Conservation (phyloP, 1,284 basidiomycete genomes). For the Coniferiporia sulphurascens region DNA sequence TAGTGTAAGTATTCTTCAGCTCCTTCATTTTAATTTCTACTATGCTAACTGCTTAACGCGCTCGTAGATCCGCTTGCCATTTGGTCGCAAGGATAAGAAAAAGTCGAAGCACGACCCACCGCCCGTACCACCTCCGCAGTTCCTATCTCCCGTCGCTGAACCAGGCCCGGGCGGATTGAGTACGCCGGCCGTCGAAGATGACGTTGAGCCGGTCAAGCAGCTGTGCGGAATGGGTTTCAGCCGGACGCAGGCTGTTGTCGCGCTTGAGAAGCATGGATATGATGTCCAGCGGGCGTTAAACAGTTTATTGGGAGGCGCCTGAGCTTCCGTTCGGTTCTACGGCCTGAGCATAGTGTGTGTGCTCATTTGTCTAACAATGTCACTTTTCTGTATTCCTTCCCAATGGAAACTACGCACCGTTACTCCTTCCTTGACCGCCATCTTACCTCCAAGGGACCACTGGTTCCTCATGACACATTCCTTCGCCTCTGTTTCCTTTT, state of each 20-base stretch:
- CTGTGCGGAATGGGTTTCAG: slow-evolving; percentile 81
- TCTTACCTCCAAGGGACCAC: neutral
- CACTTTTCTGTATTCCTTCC: slow-evolving; percentile 3
- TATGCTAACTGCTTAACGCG: slow-evolving; percentile 14
- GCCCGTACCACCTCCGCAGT: slow-evolving; percentile 36
- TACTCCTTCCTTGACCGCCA: neutral
- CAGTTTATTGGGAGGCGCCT: slow-evolving; percentile 45
- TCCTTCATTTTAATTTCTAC: neutral
- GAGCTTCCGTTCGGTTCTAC: neutral
- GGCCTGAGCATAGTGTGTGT: no score
- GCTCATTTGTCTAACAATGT: neutral
- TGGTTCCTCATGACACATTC: slow-evolving; percentile 3
- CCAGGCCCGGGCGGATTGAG: slow-evolving; percentile 29
- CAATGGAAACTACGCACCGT: neutral
- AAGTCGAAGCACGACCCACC: slow-evolving; percentile 42
- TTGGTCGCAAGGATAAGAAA: slow-evolving; percentile 66
- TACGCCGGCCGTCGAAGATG: slow-evolving; percentile 63
- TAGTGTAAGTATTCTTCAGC: slow-evolving; percentile 49
- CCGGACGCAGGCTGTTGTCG: slow-evolving; percentile 68
- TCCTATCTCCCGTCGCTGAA: slow-evolving; percentile 40
- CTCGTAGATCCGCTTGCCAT: slow-evolving; percentile 67
- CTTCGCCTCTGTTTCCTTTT: neutral
- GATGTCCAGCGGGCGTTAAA: slow-evolving; percentile 72
- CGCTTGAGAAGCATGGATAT: slow-evolving; percentile 72
- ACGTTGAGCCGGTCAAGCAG: slow-evolving; percentile 73